Evolutionary conservation across 2,329 filamentous ascomycete species (phyloP), one percentile per base, ranked within the genome.

Genomic region (Ophiostoma sp.): DNA sequence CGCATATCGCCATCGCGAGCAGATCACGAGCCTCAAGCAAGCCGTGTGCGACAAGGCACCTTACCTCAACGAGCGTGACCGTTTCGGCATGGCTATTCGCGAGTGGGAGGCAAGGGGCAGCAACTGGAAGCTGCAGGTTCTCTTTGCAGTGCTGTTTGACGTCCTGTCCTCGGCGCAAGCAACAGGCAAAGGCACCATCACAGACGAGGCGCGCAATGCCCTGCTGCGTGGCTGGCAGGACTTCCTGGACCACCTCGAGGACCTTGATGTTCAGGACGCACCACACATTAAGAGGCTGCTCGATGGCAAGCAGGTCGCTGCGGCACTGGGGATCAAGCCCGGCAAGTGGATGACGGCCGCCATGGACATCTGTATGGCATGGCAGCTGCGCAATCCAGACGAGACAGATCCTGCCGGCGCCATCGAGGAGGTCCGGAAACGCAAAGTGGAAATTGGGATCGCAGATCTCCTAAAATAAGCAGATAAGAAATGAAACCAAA

Each of bases 301-400:
- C 45, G 91, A 96, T 75, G 94, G 95, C 16, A 89, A 85, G 52
- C 81, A 89, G 66, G 83, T 98, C 27, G 85, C 87, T 18, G 83
- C 87, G 71, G 86, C 85, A 4, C 81, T 98, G 3, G 86, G 84
- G 0, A 79, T 84, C n/a, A 87, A 87, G 71, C 89, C 91, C 0
- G 92, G 92, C 0, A 87, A 82, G n/a, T 98, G 94, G 94, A 90
- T 96, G 84, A 87, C 87, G 67, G 83, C 84, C 63, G 93, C 93
- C 3, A 79, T 97, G 64, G 89, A 96, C 44, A 81, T 93, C 4
- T 90, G 92, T 70, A 85, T 96, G 77, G 87, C 88, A 70, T 98
- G 93, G 93, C 95, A 98, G 78, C 83, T 98, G 66, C 85, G 91
- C 49, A 87, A 98, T 75, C 92, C 93, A 0, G 82, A 82, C 4